Base-by-base conservation (phyloP, 1,284 basidiomycete genomes). In the Austropuccinia psidii region DNA sequence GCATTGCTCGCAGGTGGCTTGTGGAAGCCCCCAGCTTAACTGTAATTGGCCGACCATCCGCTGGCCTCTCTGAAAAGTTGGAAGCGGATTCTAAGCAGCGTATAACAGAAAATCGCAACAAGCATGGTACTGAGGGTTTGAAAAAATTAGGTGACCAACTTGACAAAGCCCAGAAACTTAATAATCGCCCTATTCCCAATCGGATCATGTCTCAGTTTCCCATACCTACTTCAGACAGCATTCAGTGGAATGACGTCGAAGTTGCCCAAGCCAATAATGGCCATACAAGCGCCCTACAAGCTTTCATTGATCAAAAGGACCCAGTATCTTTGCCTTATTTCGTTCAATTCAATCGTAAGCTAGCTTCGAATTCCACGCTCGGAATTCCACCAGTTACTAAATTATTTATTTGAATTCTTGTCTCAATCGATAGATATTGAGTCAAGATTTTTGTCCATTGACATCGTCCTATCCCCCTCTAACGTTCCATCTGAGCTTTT, bases 221-320 rank as follows among this genome's bases (percentile, higher is more conserved):
- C 19, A 87, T 95, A 39, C 93, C 93, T 0, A 86, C 89, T 78
- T 90, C 93, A 27, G 88, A 89, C 78, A 90, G 87, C 76, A 93
- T 99, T 78, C 87, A 89, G 4, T 98, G 95, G 93, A 93, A 98
- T 74, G 87, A 90, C 0, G 93, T 98, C 1, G 87, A 93, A 78
- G 95, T 88, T 7, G 80, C 80, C 17, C 72, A 77, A 35, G 75
- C 69, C n/a, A 74, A 65, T 13, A 76, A 77, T 29, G 81, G 35
- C 15, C 33, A 27, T 13, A 31, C 43, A 24, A 45, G 41, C 47
- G 15, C 75, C 8, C 82, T 97, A 21, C 84, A 86, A 75, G 83
- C 84, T 70, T 86, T 91, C 78, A 83, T 99, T 52, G 85, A 87
- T 61, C 80, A 83, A 1, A 94, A 97, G 77, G 61, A 64, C 47